Evolutionary conservation across 2,329 filamentous ascomycete species (phyloP).

Genomic region (Claviceps lovelessii): DNA sequence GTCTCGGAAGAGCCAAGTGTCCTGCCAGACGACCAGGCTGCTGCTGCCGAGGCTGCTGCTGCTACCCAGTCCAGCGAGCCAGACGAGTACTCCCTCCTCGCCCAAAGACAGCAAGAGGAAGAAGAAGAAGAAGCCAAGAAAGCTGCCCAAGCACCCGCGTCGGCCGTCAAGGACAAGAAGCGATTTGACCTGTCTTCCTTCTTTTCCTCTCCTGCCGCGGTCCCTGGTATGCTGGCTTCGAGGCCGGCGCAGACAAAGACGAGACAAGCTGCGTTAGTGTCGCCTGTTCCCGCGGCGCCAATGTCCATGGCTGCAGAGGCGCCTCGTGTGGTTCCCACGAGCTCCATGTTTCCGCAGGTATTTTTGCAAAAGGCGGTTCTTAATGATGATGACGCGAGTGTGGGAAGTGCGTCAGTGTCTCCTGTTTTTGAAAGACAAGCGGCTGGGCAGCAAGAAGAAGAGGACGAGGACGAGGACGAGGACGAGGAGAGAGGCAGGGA

Average conservation of each 20-base stretch:
- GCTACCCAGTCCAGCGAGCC: slow-evolving; percentile 9
- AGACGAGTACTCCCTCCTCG: slow-evolving; percentile 33
- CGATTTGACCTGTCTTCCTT: slow-evolving; percentile 38
- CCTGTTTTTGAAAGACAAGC: slow-evolving; percentile 10
- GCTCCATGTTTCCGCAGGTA: slow-evolving; percentile 26
- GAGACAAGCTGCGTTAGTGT: slow-evolving; percentile 4
- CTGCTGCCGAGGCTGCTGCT: neutral
- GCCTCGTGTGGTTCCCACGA: slow-evolving; percentile 17
- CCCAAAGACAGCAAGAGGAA: slow-evolving; percentile 13
- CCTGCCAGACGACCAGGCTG: slow-evolving; percentile 4
- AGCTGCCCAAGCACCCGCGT: slow-evolving; percentile 6
- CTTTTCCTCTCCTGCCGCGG: slow-evolving; percentile 40
- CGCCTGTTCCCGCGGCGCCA: neutral
- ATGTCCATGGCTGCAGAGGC: slow-evolving; percentile 9
- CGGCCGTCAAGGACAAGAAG: slow-evolving; percentile 16
- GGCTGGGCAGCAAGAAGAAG: neutral
- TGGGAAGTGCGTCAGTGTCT: slow-evolving; percentile 22
- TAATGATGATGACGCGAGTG: slow-evolving; percentile 15
- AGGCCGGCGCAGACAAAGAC: slow-evolving; percentile 17
- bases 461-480: neutral
- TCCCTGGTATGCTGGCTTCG: slow-evolving; percentile 20
- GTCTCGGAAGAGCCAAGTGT: slow-evolving; percentile 3
- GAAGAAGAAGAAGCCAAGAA: slow-evolving; percentile 8
- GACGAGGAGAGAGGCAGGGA: neutral
- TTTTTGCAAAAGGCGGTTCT: slow-evolving; percentile 18